Base-by-base conservation (phyloP, 2,329 filamentous ascomycete species). In the Nigrospora osmanthi region DNA sequence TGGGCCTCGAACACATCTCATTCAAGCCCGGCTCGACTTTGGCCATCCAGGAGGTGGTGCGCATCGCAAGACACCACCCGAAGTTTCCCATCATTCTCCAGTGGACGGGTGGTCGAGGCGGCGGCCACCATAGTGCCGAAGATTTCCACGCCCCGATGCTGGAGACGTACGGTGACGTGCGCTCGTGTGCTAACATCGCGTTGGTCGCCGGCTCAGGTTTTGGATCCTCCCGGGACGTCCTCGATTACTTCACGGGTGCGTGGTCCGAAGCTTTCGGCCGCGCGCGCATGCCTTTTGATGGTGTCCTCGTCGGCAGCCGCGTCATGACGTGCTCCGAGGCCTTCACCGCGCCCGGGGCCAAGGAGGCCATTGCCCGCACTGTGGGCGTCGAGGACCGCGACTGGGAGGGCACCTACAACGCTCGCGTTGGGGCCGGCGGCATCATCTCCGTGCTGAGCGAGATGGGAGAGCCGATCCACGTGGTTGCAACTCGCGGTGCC, bases 111-210 rank as follows among this genome's bases (percentile, higher is more conserved):
- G 70, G 70, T 40, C 67, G 70, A 44, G 70, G 68, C 41, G 70
- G 70, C 47, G 70, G 70, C 32, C 70, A 73, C 53, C 70, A 73
- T 52, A 71, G 68, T 11, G 70, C 64, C 42, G 70, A 73, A 52
- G 70, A 73, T 42, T 73, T 73, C 54, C 70, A 73, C 47, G 64
- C 69, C 49, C 70, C 70, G 5, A 68, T 73, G 19, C 54, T 73
- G 6, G 59, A 68, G 50, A 70, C 65, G 58, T 73, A 72, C 47
- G 54, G 62, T 45, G 58, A 63, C 39, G 64, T 73, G 35, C 61
- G 70, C 40, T 66, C 67, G 48, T 69, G 66, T 49, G 51, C 59
- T 17, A 73, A 73, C 49, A 60, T 73, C 35, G 60, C 70, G 35
- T 64, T 73, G 11, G 61, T 73, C 36, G 70, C 67, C 32, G 70